Evolutionary conservation across 495 filamentous ascomycete species (phyloP).

Genomic region (Gamarada debralockiae): DNA sequence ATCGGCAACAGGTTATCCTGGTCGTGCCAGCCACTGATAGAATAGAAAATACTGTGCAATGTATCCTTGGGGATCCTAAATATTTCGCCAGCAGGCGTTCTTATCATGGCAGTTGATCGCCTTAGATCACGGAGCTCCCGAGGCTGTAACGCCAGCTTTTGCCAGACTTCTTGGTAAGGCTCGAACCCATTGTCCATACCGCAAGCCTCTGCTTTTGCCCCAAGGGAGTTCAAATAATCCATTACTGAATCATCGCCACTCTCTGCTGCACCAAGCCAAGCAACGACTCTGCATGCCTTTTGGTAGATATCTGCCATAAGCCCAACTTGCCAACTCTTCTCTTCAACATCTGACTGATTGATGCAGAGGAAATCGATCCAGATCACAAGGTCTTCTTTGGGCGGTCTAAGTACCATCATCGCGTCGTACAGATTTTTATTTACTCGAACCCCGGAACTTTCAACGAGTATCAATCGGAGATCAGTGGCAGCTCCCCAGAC

Average conservation of each 20-base stretch:
- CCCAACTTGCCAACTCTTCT: slow-evolving; percentile 26
- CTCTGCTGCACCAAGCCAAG: slow-evolving; percentile 13
- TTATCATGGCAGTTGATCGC: background rate
- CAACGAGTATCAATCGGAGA: slow-evolving; percentile 5
- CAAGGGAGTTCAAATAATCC: slow-evolving; percentile 8
- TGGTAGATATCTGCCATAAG: slow-evolving; percentile 25
- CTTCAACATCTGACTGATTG: slow-evolving; percentile 25
- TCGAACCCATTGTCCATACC: background rate
- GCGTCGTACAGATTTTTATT: slow-evolving; percentile 9
- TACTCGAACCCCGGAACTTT: slow-evolving; percentile 1
- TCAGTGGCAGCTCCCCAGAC: too few species aligned
- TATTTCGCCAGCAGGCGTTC: background rate
- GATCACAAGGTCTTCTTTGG: slow-evolving; percentile 6
- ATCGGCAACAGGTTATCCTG: too few species aligned
- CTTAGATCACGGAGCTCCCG: background rate
- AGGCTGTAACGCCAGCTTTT: slow-evolving; percentile 1
- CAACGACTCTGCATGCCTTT: background rate
- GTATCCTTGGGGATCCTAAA: background rate
- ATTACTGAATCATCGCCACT: slow-evolving; percentile 1
- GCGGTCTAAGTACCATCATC: slow-evolving; percentile 2
- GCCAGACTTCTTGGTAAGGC: background rate
- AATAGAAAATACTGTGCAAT: background rate
- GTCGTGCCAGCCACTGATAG: too few species aligned
- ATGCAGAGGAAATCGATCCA: slow-evolving; percentile 32
- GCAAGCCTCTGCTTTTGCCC: slow-evolving; percentile 2